These are phyloP conservation scores for Gossypium gossypioides DNA, from an alignment of 441 rosid species.

Conservation along the genomic window DNA sequence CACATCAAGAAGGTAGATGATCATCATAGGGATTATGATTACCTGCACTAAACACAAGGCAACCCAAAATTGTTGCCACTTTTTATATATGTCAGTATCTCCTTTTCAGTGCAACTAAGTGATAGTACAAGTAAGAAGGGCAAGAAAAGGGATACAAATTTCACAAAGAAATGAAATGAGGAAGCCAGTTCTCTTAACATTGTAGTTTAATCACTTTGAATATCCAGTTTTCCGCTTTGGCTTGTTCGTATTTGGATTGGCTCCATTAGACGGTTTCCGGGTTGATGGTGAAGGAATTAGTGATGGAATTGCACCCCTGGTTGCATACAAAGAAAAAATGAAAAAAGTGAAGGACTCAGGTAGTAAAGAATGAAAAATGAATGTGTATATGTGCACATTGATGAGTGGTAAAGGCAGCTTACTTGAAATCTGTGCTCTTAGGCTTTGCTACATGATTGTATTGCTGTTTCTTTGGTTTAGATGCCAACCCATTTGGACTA, in stretches of 20 bases:
- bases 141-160: not conserved
- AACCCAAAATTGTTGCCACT: constrained; percentile 19
- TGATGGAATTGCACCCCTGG: constrained; percentile 69
- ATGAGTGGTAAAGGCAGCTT: constrained; percentile 1
- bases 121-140: constrained; percentile 12
- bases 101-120: constrained; percentile 19
- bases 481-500: constrained; percentile 24
- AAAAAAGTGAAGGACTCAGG: not conserved
- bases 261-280: constrained; percentile 34
- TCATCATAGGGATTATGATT: constrained; percentile 18
- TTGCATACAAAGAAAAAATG: not conserved
- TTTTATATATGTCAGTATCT: constrained; percentile 7
- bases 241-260: constrained; percentile 26
- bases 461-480: constrained; percentile 45
- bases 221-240: constrained; percentile 48
- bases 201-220: constrained; percentile 25
- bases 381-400: not conserved
- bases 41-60: constrained; percentile 20
- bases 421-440: constrained; percentile 54
- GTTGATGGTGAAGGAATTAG: constrained; percentile 53
- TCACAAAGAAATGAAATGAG: not conserved
- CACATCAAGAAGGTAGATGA: constrained; percentile 22
- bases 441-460: constrained; percentile 29
- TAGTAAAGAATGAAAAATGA: not conserved
- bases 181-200: constrained; percentile 14